These are phyloP conservation scores for Pestalotiopsis sp. DNA, from an alignment of 2,329 filamentous ascomycete species.

Conservation along the genomic window DNA sequence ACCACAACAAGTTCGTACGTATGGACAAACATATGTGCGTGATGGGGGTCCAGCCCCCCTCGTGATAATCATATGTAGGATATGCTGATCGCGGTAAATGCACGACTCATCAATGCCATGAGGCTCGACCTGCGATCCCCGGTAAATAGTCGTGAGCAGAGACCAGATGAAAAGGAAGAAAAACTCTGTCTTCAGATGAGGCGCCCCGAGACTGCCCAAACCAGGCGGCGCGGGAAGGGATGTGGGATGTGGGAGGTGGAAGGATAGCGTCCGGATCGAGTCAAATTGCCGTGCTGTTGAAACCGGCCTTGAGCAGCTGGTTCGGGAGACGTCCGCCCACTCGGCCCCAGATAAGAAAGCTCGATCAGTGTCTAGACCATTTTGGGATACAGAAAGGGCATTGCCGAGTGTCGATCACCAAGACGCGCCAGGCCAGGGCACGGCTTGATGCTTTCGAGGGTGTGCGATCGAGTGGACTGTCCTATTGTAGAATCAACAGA, in stretches of 20 bases:
- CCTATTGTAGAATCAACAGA: neutral
- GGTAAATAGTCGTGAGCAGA: neutral
- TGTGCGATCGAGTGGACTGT: neutral
- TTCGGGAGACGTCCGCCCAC: constrained; percentile 9
- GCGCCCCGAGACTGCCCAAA: neutral
- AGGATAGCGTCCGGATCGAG: constrained; percentile 2
- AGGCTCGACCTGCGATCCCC: constrained; percentile 4
- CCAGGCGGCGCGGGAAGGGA: neutral
- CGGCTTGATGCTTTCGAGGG: neutral
- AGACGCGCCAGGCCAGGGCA: neutral
- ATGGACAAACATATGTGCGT: neutral
- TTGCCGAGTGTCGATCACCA: constrained; percentile 7
- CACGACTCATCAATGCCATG: neutral
- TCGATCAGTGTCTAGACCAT: constrained; percentile 10
- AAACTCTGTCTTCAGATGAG: neutral
- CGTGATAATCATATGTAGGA: neutral
- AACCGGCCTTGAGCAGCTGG: neutral
- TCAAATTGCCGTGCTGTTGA: constrained; percentile 10
- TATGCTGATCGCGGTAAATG: neutral
- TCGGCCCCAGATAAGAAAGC: constrained; percentile 7
- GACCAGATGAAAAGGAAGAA: constrained; percentile 7
- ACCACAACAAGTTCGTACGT: neutral
- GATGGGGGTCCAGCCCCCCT: neutral
- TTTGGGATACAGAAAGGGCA: neutral
- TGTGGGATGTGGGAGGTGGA: neutral